Conservation (phyloP, 192 early-diverging fungal genomes). For the Neocallimastix lanati region DNA sequence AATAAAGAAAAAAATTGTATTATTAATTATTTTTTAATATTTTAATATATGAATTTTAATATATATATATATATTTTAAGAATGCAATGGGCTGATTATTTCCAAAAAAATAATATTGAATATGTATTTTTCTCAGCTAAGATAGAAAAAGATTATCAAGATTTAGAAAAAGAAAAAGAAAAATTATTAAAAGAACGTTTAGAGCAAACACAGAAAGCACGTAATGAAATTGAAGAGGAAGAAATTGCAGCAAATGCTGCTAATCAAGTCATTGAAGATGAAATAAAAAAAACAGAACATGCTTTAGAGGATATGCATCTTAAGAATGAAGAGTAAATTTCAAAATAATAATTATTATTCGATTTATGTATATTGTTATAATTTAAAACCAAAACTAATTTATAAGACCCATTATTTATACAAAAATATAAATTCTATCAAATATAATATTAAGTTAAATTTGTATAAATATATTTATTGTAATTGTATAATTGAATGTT, state of each 20-base stretch:
- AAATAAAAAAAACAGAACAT: background rate
- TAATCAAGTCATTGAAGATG: background rate
- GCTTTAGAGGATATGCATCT: background rate
- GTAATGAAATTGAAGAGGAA: background rate
- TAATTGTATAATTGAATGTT: background rate
- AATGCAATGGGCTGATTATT: slow-evolving; percentile 72
- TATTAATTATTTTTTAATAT: too few species aligned
- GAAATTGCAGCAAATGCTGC: background rate
- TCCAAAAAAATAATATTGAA: slow-evolving; percentile 57
- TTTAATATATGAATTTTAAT: background rate
- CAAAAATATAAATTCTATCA: too few species aligned
- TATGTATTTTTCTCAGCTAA: slow-evolving; percentile 92
- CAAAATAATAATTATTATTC: too few species aligned
- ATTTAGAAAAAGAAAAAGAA: slow-evolving; percentile 35
- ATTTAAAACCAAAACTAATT: too few species aligned
- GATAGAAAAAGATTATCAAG: slow-evolving; percentile 52
- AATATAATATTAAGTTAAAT: too few species aligned
- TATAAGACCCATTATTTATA: too few species aligned
- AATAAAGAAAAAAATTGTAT: background rate
- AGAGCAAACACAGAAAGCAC: background rate
- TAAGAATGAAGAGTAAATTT: background rate
- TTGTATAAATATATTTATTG: too few species aligned
- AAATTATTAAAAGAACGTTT: background rate
- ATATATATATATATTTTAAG: slow-evolving; percentile 4
- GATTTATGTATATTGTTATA: too few species aligned